Conservation (phyloP, 148 eudicot species). For the Rhododendron simsii region DNA sequence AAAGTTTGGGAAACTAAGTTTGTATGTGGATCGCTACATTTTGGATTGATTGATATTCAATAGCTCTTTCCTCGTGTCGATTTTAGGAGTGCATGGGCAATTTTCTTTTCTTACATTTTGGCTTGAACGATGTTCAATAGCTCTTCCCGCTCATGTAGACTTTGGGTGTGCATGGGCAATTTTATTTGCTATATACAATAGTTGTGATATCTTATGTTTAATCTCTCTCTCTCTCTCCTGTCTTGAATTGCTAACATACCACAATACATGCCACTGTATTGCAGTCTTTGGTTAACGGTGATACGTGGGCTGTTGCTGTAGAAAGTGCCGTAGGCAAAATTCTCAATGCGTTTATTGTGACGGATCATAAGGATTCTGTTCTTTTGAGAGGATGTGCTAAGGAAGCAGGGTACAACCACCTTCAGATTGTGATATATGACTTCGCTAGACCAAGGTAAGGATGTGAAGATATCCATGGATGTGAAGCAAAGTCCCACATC, state of each 20-base stretch:
- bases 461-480: neutral
- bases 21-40: neutral
- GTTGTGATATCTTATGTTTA: neutral
- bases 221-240: too few species aligned
- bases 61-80: neutral
- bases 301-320: slow-evolving; percentile 75
- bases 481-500: too few species aligned
- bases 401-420: slow-evolving; percentile 59
- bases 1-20: neutral
- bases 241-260: neutral
- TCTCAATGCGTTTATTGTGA: slow-evolving; percentile 87
- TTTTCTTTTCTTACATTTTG: neutral
- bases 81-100: neutral
- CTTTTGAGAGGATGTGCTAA: slow-evolving; percentile 66
- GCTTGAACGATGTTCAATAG: neutral
- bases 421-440: slow-evolving; percentile 74
- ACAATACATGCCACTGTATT: neutral
- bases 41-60: neutral
- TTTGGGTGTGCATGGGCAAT: neutral
- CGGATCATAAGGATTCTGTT: slow-evolving; percentile 71
- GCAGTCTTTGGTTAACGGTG: slow-evolving; percentile 74
- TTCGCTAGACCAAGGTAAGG: slow-evolving; percentile 68
- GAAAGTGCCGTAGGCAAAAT: slow-evolving; percentile 79
- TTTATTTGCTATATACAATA: neutral
- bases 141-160: neutral